phyloP scores from a whole-genome alignment of 2,329 filamentous ascomycete species.

The Penicillium frequentans region DNA sequence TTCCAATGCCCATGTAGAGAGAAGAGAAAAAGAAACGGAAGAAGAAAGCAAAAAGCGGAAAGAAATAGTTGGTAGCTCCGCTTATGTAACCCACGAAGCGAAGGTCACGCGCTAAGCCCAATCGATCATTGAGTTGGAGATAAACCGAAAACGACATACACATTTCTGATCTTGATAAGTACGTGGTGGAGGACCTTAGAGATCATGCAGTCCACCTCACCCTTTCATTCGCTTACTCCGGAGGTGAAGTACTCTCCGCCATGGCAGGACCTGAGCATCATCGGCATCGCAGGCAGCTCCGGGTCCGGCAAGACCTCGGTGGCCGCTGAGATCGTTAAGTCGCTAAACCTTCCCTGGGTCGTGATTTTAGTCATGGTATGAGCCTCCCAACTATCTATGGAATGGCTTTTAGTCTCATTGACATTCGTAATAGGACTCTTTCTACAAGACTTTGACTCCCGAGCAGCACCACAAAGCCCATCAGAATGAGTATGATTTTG shows the following conservation, averaged over 20 bases:
- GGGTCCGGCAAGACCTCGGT: conserved; percentile 95
- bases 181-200: conserved; percentile 1
- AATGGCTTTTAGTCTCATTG: conserved; percentile 15
- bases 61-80: not conserved
- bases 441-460: conserved; percentile 84
- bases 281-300: conserved; percentile 92
- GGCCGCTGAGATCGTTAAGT: conserved; percentile 84
- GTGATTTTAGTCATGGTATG: conserved; percentile 93
- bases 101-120: conserved; percentile 32
- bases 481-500: conserved; percentile 91
- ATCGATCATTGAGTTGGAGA: conserved; percentile 15
- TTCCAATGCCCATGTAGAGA: conserved; percentile 11
- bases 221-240: conserved; percentile 35
- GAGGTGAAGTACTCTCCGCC: conserved; percentile 82
- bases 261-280: conserved; percentile 95
- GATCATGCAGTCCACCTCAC: conserved; percentile 39
- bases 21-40: conserved; percentile 21
- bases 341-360: conserved; percentile 93
- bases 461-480: conserved; percentile 82
- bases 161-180: not conserved
- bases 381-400: conserved; percentile 4
- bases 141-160: conserved; percentile 5
- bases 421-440: conserved; percentile 70
- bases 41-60: conserved; percentile 15
- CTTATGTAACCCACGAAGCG: conserved; percentile 32